These are phyloP conservation scores for Candida chauliodis DNA, from an alignment of 805 yeast species.

Conservation along the genomic window DNA sequence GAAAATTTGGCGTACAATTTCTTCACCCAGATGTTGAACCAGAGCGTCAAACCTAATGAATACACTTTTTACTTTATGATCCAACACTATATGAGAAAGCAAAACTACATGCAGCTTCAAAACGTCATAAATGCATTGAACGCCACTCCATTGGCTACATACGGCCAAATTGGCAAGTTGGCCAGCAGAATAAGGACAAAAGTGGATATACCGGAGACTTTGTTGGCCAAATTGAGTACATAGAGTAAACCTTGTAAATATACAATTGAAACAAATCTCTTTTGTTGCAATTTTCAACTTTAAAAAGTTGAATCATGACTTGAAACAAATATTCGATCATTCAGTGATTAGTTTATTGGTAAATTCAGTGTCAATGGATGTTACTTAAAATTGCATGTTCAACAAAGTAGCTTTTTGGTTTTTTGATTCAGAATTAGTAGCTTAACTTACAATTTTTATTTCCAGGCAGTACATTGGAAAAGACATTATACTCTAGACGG, in stretches of 20 bases:
- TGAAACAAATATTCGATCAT: no score
- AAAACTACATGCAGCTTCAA: conserved; percentile 29
- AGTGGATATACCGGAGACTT: background rate
- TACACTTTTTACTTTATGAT: conserved; percentile 49
- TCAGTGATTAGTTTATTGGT: no score
- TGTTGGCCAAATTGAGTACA: background rate
- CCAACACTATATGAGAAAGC: conserved; percentile 30
- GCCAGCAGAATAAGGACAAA: background rate
- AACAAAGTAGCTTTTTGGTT: no score
- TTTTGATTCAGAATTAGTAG: no score
- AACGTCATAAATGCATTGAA: conserved; percentile 38
- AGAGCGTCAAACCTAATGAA: conserved; percentile 37
- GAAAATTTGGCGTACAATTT: conserved; percentile 41
- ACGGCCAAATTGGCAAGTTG: conserved; percentile 27
- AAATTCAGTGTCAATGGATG: no score
- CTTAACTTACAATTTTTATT: no score
- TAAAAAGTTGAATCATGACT: no score
- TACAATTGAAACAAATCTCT: no score
- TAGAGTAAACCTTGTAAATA: conserved; percentile 3
- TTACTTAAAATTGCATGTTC: no score
- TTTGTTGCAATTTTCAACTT: no score
- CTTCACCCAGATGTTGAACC: conserved; percentile 30
- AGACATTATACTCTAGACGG: no score
- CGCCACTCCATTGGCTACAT: conserved; percentile 20
- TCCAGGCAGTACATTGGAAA: no score